Percentiles rank a stretch among this genome's conserved stretches.
Conservation (phyloP, 2,329 filamentous ascomycete species). For the Cladosporium sp. region DNA sequence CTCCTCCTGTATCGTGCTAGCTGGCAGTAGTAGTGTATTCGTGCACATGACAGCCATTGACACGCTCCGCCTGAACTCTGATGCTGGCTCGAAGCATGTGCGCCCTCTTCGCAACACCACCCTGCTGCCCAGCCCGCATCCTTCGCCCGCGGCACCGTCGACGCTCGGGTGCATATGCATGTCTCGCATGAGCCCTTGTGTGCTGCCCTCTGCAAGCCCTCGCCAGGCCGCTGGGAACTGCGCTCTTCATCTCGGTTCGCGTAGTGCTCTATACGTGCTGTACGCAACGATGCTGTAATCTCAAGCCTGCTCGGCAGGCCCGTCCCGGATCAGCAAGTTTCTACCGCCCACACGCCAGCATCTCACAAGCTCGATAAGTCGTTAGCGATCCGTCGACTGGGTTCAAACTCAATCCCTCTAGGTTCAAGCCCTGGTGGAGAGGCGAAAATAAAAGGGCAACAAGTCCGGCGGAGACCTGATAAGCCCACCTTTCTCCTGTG, state of each 20-base stretch:
- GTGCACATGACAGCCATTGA: background rate
- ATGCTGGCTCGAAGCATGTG: background rate
- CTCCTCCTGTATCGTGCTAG: background rate
- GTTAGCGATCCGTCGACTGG: background rate
- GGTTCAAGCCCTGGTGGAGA: background rate
- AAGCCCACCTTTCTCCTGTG: background rate
- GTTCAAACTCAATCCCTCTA: background rate
- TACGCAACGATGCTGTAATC: background rate
- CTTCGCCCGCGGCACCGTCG: background rate
- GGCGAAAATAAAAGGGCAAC: background rate
- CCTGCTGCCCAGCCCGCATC: background rate
- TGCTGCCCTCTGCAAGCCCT: background rate
- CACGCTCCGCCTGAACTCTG: background rate
- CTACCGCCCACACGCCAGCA: background rate
- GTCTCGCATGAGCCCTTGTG: no score
- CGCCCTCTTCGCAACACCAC: background rate
- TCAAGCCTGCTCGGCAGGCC: background rate
- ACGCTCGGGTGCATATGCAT: background rate
- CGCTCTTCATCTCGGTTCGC: background rate
- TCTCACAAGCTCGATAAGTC: background rate
- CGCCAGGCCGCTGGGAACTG: background rate
- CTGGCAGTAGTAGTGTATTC: background rate
- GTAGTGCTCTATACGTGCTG: background rate
- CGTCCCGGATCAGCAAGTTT: background rate
- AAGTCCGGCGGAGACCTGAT: background rate